phyloP scores from a whole-genome alignment of 2,329 filamentous ascomycete genomes.

The Xylariaceae sp. region DNA sequence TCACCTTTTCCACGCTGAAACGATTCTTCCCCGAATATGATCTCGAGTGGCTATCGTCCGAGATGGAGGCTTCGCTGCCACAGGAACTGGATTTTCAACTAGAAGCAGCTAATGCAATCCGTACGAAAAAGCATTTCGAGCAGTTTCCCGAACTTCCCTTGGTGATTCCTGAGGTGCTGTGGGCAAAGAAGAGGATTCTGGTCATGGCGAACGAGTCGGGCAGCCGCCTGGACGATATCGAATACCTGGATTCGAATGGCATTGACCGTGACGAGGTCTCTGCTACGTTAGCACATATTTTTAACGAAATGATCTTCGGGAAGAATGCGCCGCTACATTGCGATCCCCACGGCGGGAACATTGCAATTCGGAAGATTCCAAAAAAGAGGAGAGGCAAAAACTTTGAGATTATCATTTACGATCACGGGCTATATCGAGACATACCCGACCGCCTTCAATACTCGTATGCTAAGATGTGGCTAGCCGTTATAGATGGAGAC shows the following conservation, averaged over 20 bases:
- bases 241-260: slow-evolving; percentile 75
- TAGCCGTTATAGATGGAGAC: slow-evolving; percentile 89
- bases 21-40: slow-evolving; percentile 97
- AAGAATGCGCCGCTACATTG: slow-evolving; percentile 85
- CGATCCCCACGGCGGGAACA: slow-evolving; percentile 94
- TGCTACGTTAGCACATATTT: slow-evolving; percentile 81
- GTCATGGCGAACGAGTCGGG: slow-evolving; percentile 95
- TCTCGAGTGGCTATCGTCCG: slow-evolving; percentile 87
- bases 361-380: slow-evolving; percentile 79
- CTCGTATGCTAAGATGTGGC: slow-evolving; percentile 94
- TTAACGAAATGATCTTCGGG: slow-evolving; percentile 99
- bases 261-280: slow-evolving; percentile 97
- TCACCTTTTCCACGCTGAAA: slow-evolving; percentile 86
- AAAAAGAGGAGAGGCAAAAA: slow-evolving; percentile 58
- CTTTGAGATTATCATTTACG: slow-evolving; percentile 94
- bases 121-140: slow-evolving; percentile 77
- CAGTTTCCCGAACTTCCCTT: slow-evolving; percentile 71
- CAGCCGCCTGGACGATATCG: slow-evolving; percentile 80
- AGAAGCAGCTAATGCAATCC: slow-evolving; percentile 79
- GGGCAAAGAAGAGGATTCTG: slow-evolving; percentile 82
- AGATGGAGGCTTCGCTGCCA: slow-evolving; percentile 88
- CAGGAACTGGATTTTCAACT: slow-evolving; percentile 85
- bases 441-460: slow-evolving; percentile 75
- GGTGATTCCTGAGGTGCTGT: slow-evolving; percentile 83
- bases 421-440: slow-evolving; percentile 93